Base-by-base conservation (phyloP, 768 basidiomycete species). In the Mycena alexandri region DNA sequence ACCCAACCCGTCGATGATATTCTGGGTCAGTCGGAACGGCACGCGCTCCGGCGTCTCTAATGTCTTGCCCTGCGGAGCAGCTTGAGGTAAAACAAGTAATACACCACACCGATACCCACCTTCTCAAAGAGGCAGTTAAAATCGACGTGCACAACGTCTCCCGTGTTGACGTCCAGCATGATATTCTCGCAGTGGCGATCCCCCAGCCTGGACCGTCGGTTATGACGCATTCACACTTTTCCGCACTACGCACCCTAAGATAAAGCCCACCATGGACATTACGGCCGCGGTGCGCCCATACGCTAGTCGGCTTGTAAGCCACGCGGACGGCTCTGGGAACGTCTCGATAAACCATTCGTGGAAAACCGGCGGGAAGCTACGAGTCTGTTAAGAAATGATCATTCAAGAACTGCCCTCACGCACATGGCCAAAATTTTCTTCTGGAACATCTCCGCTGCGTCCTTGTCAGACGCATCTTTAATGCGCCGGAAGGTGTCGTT, bases 111-210 rank as follows among this genome's bases (percentile, higher is more conserved):
- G 52, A 38, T 53, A 65, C 80, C 44, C 60, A 93, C 95, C 87
- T 94, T 97, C 71, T 99, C 98, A 71, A 99, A 99, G 17, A 99
- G 84, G 80, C 96, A 98, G 76, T 98, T 98, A 73, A 99, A 96
- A 78, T 99, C 98, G 63, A 99, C 96, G 72, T 99, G 98, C 1
- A 99, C 91, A 10, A 93, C 87, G 74, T 97, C 96, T 2, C 98
- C 98, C 0, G 90, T 92, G 71, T 90, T 91, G 6, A 81, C 85
- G 74, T 99, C 98, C 50, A 99, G 87, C 16, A 99, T 84, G 54
- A 99, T 98, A 75, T 99, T 99, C 80, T 99, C 97, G 72, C 92
- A 90, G 75, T 99, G 98, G 44, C 98, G 86, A 78, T 99, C 98
- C 14, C 98, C 98, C n/a, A 99, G 84, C n/a, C 96, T 97, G 56